Evolutionary conservation across 768 basidiomycete species (phyloP).

Genomic region (Kwoniella pini): DNA sequence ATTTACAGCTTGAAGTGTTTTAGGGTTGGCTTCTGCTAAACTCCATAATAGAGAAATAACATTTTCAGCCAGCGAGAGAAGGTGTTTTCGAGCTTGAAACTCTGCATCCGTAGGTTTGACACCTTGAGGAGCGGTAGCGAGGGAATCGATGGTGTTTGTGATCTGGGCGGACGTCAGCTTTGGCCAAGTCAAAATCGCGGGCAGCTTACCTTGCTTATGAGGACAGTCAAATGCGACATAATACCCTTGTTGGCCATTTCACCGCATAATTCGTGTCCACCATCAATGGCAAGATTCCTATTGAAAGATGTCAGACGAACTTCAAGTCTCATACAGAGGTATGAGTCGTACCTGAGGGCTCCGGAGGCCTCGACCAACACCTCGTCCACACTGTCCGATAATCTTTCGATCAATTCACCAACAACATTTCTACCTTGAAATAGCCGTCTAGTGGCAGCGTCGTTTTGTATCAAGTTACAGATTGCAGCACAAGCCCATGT

Average conservation of each 20-base stretch:
- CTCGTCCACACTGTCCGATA: conserved; percentile 86
- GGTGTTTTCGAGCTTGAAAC: conserved; percentile 66
- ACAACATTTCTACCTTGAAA: conserved; percentile 90
- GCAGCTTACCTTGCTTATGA: conserved; percentile 40
- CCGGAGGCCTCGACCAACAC: conserved; percentile 87
- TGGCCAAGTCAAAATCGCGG: too few relatives aligned
- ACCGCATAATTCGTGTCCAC: conserved; percentile 90
- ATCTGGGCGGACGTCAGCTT: conserved; percentile 61
- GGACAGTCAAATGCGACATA: conserved; percentile 59
- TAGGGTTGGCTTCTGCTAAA: conserved; percentile 81
- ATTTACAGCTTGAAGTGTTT: conserved; percentile 84
- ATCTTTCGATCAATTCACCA: conserved; percentile 76
- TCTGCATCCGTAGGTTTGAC: conserved; percentile 64
- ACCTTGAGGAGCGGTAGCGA: conserved; percentile 46
- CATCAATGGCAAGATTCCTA: conserved; percentile 92
- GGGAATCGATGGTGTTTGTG: conserved; percentile 69
- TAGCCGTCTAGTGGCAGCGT: conserved; percentile 83
- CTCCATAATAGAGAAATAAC: conserved; percentile 92
- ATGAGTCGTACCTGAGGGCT: conserved; percentile 68
- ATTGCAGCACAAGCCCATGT: conserved; percentile 97
- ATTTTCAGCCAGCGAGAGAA: conserved; percentile 87
- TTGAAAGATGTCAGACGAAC: not conserved
- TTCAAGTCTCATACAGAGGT: not conserved
- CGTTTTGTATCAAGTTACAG: conserved; percentile 93
- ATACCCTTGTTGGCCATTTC: conserved; percentile 98